These are phyloP conservation scores for Debaryomycetaceae sp. DNA, from an alignment of 1,139 yeast genomes.

Conservation along the genomic window DNA sequence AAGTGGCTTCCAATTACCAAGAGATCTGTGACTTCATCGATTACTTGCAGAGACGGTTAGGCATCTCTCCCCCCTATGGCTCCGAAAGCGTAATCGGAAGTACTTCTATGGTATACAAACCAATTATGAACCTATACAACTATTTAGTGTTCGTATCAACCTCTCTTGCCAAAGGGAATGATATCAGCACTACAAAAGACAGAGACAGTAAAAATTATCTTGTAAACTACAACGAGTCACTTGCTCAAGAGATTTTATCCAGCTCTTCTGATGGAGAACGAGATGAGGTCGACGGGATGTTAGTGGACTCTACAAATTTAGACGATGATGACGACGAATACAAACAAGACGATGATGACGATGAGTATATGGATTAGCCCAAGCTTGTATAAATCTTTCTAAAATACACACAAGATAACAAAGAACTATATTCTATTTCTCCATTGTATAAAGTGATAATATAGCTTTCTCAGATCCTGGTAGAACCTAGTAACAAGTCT, in stretches of 20 bases:
- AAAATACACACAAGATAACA: background rate
- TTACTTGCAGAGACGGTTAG: conserved; percentile 22
- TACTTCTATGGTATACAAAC: conserved; percentile 24
- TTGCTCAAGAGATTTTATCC: conserved; percentile 16
- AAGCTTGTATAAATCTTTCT: background rate
- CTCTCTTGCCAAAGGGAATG: conserved; percentile 6
- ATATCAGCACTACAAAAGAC: background rate
- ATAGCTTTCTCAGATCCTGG: conserved; percentile 11
- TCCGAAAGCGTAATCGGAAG: conserved; percentile 12
- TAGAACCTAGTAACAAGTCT: conserved; percentile 57
- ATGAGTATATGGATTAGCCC: conserved; percentile 11
- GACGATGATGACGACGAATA: conserved; percentile 18
- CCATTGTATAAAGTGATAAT: conserved; percentile 1
- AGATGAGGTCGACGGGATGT: conserved; percentile 3
- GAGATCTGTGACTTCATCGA: conserved; percentile 32
- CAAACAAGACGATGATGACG: conserved; percentile 11
- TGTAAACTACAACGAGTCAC: conserved; percentile 1
- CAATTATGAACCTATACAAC: conserved; percentile 23
- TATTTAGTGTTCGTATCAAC: conserved; percentile 22
- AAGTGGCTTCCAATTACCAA: conserved; percentile 35
- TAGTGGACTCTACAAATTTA: conserved; percentile 9
- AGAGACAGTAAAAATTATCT: conserved; percentile 12
- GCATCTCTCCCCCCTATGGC: conserved; percentile 8
- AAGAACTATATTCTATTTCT: background rate
- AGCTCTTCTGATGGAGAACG: conserved; percentile 6